Percentiles rank a stretch among this genome's conserved stretches.
Evolutionary conservation across 306 rosid species (phyloP).

Genomic region (Acacia confusa): DNA sequence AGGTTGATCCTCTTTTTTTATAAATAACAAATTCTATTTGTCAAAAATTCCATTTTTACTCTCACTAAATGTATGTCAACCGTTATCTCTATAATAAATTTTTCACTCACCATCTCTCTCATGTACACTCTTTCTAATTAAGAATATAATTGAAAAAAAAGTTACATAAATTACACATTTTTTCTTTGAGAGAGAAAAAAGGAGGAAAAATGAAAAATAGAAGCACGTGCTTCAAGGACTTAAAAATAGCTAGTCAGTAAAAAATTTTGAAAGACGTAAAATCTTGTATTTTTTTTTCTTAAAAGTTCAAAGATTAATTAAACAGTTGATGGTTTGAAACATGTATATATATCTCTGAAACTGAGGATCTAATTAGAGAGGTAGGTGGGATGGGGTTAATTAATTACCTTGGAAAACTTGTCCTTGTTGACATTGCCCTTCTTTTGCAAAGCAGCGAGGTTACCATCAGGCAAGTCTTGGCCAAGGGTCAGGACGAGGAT

Average conservation of each 20-base stretch:
- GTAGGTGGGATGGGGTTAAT: neutral
- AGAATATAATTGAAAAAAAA: no score
- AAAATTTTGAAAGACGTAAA: neutral
- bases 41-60: no score
- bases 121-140: no score
- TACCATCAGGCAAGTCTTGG: conserved; percentile 90
- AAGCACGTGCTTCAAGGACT: neutral
- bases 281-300: no score
- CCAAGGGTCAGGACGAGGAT: conserved; percentile 71
- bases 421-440: conserved; percentile 73
- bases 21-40: no score
- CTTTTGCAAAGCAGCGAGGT: conserved; percentile 71
- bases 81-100: no score
- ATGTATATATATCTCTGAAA: neutral
- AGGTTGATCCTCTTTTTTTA: no score
- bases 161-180: no score
- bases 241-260: neutral
- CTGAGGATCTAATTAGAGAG: neutral
- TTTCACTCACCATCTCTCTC: no score
- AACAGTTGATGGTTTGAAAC: neutral
- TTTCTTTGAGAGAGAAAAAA: neutral
- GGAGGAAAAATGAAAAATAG: neutral
- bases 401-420: conserved; percentile 67
- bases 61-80: no score
- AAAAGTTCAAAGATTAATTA: neutral